Evolutionary conservation across 768 basidiomycete genomes (phyloP), one percentile per base, ranked within the genome.

Genomic region (Phlebiopsis flavidoalba): DNA sequence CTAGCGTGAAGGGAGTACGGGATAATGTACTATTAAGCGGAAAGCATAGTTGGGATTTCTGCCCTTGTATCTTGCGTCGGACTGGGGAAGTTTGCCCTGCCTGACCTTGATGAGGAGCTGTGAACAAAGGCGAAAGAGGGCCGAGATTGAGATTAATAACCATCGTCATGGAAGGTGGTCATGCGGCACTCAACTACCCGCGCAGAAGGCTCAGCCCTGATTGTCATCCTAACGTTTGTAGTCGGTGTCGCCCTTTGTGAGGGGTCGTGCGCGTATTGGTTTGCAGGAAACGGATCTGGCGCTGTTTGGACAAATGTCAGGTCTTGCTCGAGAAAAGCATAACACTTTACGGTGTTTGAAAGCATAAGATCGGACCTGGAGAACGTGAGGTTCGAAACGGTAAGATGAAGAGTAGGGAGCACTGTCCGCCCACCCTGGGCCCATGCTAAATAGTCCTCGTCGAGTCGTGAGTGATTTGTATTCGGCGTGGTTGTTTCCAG

Each of bases 381-480:
- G 86, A 88, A 85, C 81, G 87, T 87, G 85, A 89, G 86, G 84
- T 85, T 88, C 87, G 87, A 87, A 88, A 87, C 70, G 84, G 83
- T 76, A 86, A n/a, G 80, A 84, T 84, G 82, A 83, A 90, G 79
- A 85, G 88, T 85, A 86, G 88, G 89, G 75, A 89, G 85, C 80
- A 88, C 83, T 80, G 86, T 84, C 85, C 88, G 86, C 88, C 88
- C 88, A 90, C 89, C 88, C 85, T 89, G 88, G n/a, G 81, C 86
- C 84, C 77, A 83, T 80, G 64, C 78, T 83, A 82, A 79, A 88
- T 84, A 81, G 86, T 75, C 79, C 78, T 73, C 73, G 77, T 76
- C 85, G 84, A 73, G 82, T 43, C 53, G n/a, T n/a, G 43, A 51
- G 56, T 61, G 64, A 57, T 35, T 57, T 6, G 40, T 43, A 46